A percentile compares a stretch with the other conserved stretches of the same genome.
Evolutionary conservation across 1,284 basidiomycete genomes (phyloP).

Genomic region (Pyrrhoderma noxium): DNA sequence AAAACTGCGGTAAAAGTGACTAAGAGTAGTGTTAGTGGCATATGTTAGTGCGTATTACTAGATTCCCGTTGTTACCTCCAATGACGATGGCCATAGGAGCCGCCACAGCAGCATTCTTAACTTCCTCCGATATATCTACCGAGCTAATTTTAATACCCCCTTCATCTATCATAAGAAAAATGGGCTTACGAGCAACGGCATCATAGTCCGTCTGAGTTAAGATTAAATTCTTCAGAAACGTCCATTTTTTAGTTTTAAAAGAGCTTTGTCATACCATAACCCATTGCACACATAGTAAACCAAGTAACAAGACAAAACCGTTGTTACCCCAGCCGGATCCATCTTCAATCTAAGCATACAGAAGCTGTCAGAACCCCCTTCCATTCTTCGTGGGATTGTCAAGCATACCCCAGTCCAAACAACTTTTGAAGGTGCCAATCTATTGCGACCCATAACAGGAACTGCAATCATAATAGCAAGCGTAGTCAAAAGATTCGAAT

Average conservation of each 20-base stretch:
- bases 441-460: slow-evolving; percentile 15
- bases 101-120: slow-evolving; percentile 21
- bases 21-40: not conserved
- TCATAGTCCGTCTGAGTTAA: slow-evolving; percentile 21
- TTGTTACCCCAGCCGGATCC: slow-evolving; percentile 20
- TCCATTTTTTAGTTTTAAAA: not conserved
- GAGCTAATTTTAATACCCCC: not conserved
- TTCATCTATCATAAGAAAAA: too few relatives aligned
- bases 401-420: slow-evolving; percentile 19
- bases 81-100: slow-evolving; percentile 21
- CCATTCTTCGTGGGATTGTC: not conserved
- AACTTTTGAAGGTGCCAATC: slow-evolving; percentile 16
- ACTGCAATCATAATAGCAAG: slow-evolving; percentile 20
- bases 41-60: too few relatives aligned
- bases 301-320: slow-evolving; percentile 21
- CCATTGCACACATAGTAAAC: slow-evolving; percentile 22
- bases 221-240: not conserved
- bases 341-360: slow-evolving; percentile 18
- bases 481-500: slow-evolving; percentile 19
- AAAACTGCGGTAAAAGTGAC: slow-evolving; percentile 18
- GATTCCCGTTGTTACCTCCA: too few relatives aligned
- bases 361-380: not conserved
- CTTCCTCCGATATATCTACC: slow-evolving; percentile 21
- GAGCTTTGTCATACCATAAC: slow-evolving; percentile 18
- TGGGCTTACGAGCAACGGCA: slow-evolving; percentile 19